Evolutionary conservation across 1,284 basidiomycete genomes (phyloP), one percentile per base, ranked within the genome.

Genomic region (Pterulicium gracile): DNA sequence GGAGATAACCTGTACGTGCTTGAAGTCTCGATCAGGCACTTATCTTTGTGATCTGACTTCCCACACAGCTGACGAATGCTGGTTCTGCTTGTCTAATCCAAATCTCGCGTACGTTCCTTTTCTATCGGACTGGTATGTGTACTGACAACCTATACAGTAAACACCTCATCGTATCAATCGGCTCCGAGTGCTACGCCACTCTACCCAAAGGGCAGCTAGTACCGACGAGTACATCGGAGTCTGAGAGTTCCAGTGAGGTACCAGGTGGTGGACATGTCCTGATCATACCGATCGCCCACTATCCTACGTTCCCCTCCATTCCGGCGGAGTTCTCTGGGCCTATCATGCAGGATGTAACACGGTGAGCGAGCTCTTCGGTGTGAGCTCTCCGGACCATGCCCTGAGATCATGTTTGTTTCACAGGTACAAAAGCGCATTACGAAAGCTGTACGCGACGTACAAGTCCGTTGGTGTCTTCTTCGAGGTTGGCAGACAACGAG

Each of bases 71-170:
- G 83, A 84, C 50, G 85, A 90, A 65, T 94, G 93, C 62, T 96
- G 93, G 92, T 96, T 96, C 69, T 97, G 93, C 61, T 60, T 97
- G 47, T 93, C 89, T 43, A 96, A 96, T 59, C 93, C 93, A 1
- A 84, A 79, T 55, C 71, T 93, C 23, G 81, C 86, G 85, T 87
- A 59, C 52, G 81, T 64, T 12, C 24, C 23, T 3, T 24, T 44
- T 42, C 5, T 23, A n/a, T 23, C 10, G 21, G 40, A 7, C 20
- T 39, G 14, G 36, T 36, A 45, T 15, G 22, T 47, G 14, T 45
- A 42, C 24, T 52, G 46, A 47, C 59, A 22, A 5, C 23, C 47
- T 32, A 4, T 23, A 44, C 54, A 92, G 88, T 44, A 98, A 97
- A 66, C 90, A 97, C 56, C 79, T 97, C 48, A 93, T 98, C 51